These are phyloP conservation scores for Crassisporium funariophilum DNA, from an alignment of 768 basidiomycete genomes.

Conservation along the genomic window DNA sequence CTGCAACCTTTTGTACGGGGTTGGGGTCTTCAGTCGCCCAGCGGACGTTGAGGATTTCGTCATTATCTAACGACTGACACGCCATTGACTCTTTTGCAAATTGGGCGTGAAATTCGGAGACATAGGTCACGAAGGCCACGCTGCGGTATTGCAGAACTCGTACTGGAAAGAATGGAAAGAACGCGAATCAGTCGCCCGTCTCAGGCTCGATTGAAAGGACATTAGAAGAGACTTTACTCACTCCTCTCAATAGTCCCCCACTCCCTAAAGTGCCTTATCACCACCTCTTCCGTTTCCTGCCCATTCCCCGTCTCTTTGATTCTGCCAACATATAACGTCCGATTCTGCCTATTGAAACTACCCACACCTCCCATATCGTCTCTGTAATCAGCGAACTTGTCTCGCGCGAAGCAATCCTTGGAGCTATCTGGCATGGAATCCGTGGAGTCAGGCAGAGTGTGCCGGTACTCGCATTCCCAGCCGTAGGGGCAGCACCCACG, in stretches of 20 bases:
- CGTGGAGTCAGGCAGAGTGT: slow-evolving; percentile 76
- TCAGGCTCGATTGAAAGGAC: neutral
- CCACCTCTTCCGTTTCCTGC: slow-evolving; percentile 88
- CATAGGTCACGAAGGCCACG: slow-evolving; percentile 97
- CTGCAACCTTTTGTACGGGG: slow-evolving; percentile 83
- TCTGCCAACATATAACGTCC: slow-evolving; percentile 92
- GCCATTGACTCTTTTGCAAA: slow-evolving; percentile 99
- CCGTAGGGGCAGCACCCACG: slow-evolving; percentile 98
- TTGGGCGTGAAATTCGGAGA: slow-evolving; percentile 80
- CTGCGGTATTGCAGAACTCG: slow-evolving; percentile 92
- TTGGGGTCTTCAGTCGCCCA: slow-evolving; percentile 99
- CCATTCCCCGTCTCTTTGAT: slow-evolving; percentile 92
- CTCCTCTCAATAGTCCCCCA: slow-evolving; percentile 94
- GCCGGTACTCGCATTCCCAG: slow-evolving; percentile 97
- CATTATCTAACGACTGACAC: slow-evolving; percentile 94
- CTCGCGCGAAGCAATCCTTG: slow-evolving; percentile 95
- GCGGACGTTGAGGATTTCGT: slow-evolving; percentile 96
- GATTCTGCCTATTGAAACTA: slow-evolving; percentile 90
- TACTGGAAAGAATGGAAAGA: slow-evolving; percentile 49
- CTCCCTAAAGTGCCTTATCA: slow-evolving; percentile 90
- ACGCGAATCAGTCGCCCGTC: neutral
- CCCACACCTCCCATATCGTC: slow-evolving; percentile 99
- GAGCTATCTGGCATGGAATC: slow-evolving; percentile 83
- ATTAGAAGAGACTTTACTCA: slow-evolving; percentile 42
- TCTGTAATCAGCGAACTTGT: slow-evolving; percentile 96